phyloP scores from a whole-genome alignment of 2,329 filamentous ascomycete species.

The Monosporascus sp. region DNA sequence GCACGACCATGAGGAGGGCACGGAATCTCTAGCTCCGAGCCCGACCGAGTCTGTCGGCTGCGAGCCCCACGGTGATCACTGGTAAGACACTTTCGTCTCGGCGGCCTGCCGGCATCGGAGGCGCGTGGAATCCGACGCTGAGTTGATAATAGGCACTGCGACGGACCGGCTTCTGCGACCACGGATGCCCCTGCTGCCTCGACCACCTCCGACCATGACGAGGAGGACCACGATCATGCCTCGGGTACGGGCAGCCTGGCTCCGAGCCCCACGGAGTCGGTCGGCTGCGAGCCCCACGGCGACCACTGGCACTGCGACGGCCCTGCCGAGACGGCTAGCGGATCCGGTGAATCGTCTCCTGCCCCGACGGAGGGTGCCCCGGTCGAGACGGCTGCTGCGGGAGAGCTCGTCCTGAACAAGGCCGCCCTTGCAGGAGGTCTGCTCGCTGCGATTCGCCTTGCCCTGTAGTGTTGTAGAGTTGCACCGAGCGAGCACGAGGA shows the following conservation, averaged over 20 bases:
- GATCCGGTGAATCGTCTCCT: background rate
- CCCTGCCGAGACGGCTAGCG: constrained; percentile 4
- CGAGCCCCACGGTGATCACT: constrained; percentile 35
- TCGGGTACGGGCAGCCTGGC: constrained; percentile 17
- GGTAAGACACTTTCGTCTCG: constrained; percentile 18
- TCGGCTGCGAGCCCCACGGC: constrained; percentile 32
- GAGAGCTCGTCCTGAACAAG: too few species aligned
- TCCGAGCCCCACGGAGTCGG: constrained; percentile 31
- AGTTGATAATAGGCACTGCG: constrained; percentile 17
- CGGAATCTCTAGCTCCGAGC: constrained; percentile 21
- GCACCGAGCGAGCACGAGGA: too few species aligned
- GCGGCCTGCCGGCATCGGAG: background rate
- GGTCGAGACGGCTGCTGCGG: background rate
- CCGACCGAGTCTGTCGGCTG: constrained; percentile 32
- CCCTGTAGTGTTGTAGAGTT: too few species aligned
- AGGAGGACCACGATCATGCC: constrained; percentile 7
- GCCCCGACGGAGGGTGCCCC: background rate
- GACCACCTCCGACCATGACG: background rate
- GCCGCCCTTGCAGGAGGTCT: too few species aligned
- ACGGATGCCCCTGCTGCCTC: background rate
- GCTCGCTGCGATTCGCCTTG: too few species aligned
- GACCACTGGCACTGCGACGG: constrained; percentile 33
- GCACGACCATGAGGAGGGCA: constrained; percentile 6
- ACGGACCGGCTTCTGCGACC: constrained; percentile 9
- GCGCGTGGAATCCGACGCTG: too few species aligned